Base-by-base conservation (phyloP, 495 filamentous ascomycete genomes). In the Tuber brumale region DNA sequence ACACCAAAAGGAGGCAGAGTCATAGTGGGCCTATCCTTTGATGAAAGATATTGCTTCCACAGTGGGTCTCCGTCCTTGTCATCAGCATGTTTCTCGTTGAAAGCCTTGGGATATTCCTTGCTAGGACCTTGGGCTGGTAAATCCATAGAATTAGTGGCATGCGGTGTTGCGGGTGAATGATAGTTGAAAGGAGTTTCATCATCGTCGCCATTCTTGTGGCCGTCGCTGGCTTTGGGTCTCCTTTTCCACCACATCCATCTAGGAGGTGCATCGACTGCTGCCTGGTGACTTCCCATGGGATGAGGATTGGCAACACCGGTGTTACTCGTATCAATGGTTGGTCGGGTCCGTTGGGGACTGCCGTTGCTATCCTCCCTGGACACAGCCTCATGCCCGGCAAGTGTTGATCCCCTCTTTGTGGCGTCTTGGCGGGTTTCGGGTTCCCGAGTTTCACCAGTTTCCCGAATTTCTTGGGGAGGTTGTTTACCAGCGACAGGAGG, bases 11-110 rank as follows among this genome's bases (percentile, higher is more conserved):
- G 88, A 1, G 94, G 89, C n/a, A 97, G 84, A 69, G 93, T 88
- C 86, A 94, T 93, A 2, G 92, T 97, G 41, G 94, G 93, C 39
- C 96, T 91, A 78, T 98, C 92, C 77, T 92, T 92, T 27, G 88
- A 87, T 77, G 88, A 89, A 44, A 99, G 85, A 83, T 93, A 97
- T 73, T 90, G 91, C 83, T 91, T 90, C 95, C 95, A 99, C 7
- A 87, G 18, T 61, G 91, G 92, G 70, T 93, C 90, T 41, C 89
- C 90, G 44, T 88, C 85, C 73, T 92, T 89, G 66, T 91, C 86
- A 27, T 88, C 89, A 23, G 85, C 84, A 79, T 87, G 89, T 35
- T 92, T 87, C 73, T 89, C 86, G 72, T 92, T 90, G 81, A 89
- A 92, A 16, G 93, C 91, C 14, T 87, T 76, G 0, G 92, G 91